A percentile compares a stretch with the other conserved stretches of the same genome.
Conservation (phyloP, 305 asterid species). For the Withania somnifera region DNA sequence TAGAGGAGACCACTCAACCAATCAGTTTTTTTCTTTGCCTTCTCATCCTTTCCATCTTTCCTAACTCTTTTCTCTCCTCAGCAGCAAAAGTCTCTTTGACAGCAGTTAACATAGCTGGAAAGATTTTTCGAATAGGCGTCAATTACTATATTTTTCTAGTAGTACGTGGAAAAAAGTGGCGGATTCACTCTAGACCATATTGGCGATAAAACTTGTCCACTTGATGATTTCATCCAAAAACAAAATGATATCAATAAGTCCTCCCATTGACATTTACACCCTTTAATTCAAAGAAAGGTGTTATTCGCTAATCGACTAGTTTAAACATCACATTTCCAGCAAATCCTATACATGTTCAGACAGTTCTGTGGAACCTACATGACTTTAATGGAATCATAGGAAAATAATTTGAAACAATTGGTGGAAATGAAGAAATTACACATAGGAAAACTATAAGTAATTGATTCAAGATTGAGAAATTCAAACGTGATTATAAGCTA, state of each 20-base stretch:
- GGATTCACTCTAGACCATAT: conserved; percentile 13
- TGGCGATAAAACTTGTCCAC: conserved; percentile 12
- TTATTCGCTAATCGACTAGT: conserved; percentile 13
- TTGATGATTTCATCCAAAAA: conserved; percentile 12
- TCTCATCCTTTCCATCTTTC: background rate
- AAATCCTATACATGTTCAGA: background rate
- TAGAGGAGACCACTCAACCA: too few species aligned
- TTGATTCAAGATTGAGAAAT: conserved; percentile 30
- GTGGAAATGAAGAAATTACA: conserved; percentile 25
- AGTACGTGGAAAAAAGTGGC: conserved; percentile 11
- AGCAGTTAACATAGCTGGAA: conserved; percentile 18
- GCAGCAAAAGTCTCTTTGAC: background rate
- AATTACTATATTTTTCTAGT: conserved; percentile 21
- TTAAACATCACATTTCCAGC: conserved; percentile 15
- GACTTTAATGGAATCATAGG: background rate
- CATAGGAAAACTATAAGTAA: conserved; percentile 12
- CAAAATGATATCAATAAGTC: background rate
- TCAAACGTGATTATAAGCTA: conserved; percentile 12
- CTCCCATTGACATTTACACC: conserved; percentile 15
- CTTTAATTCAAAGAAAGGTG: background rate
- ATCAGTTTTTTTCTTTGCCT: background rate
- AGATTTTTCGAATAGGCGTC: conserved; percentile 10
- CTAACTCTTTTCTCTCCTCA: background rate
- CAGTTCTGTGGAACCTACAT: conserved; percentile 26
- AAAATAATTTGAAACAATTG: background rate